A percentile compares a stretch with the other conserved stretches of the same genome.
Evolutionary conservation across 805 yeast species (phyloP).

Genomic region (Isabelozyma gotoi): DNA sequence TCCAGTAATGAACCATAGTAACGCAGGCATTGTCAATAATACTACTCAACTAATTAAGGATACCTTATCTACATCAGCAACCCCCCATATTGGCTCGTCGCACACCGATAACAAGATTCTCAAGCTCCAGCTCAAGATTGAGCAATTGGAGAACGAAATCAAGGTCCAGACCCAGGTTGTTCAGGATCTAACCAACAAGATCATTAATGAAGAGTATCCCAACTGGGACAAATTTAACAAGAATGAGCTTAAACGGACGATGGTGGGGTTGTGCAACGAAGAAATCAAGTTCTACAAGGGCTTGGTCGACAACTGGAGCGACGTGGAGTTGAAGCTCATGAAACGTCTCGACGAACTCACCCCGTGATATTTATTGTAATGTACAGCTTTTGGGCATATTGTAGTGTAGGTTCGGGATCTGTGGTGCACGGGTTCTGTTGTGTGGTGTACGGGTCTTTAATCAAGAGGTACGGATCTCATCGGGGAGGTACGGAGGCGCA

Average conservation of each 20-base stretch:
- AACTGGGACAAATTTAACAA: constrained; percentile 81
- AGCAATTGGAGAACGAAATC: constrained; percentile 46
- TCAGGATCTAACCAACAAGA: constrained; percentile 44
- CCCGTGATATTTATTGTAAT: constrained; percentile 2
- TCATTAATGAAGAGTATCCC: constrained; percentile 51
- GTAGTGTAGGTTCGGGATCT: too few species aligned
- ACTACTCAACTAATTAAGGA: constrained; percentile 49
- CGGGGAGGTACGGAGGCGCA: too few species aligned
- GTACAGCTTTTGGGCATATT: too few species aligned
- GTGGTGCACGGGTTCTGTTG: background rate
- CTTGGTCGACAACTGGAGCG: constrained; percentile 70
- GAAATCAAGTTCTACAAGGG: constrained; percentile 72
- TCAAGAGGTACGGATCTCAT: too few species aligned
- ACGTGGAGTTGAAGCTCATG: constrained; percentile 40
- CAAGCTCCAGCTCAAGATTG: constrained; percentile 41
- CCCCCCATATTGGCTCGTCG: constrained; percentile 38
- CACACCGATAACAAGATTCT: constrained; percentile 44
- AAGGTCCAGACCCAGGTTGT: constrained; percentile 43
- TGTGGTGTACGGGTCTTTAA: background rate
- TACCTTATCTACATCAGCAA: constrained; percentile 49
- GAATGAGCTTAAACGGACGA: constrained; percentile 68
- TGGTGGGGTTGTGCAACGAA: constrained; percentile 71
- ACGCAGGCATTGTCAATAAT: constrained; percentile 33
- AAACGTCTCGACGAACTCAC: constrained; percentile 24
- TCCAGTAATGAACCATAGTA: constrained; percentile 23